These are phyloP conservation scores for Tetrahymena thermophila DNA, from an alignment of 73 alveolate species.

Conservation along the genomic window DNA sequence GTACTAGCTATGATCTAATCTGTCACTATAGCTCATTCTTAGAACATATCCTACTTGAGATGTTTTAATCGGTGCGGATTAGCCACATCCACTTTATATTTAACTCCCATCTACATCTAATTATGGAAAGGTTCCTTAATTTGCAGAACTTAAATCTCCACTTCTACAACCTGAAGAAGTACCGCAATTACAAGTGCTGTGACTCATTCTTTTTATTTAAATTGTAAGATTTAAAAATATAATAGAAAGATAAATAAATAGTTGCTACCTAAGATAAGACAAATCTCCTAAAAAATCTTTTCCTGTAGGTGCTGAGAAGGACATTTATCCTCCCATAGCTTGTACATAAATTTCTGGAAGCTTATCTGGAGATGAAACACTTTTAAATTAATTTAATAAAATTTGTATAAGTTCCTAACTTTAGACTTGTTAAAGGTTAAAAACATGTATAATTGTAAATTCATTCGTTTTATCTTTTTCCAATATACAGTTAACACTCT, in stretches of 20 bases:
- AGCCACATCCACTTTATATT: not conserved
- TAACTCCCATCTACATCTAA: not conserved
- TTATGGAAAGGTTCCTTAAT: not conserved
- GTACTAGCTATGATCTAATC: not conserved
- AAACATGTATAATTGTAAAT: not conserved
- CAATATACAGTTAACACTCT: not conserved
- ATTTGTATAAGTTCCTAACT: not conserved
- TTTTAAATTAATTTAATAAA: not conserved
- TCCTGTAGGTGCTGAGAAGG: not conserved
- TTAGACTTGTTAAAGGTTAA: not conserved
- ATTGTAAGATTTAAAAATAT: no score
- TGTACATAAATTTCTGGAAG: not conserved
- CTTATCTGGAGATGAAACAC: not conserved
- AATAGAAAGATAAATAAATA: not conserved
- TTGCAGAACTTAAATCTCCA: not conserved
- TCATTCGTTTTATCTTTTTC: not conserved
- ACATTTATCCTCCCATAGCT: not conserved
- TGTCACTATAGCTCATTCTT: not conserved
- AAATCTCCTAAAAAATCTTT: not conserved
- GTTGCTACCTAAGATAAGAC: not conserved
- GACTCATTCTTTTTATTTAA: not conserved
- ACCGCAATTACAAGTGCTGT: not conserved
- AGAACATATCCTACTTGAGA: not conserved
- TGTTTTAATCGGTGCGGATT: not conserved
- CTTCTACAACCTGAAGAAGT: not conserved